Conservation (phyloP, 139 green algal species). For the Closterium sp. region DNA sequence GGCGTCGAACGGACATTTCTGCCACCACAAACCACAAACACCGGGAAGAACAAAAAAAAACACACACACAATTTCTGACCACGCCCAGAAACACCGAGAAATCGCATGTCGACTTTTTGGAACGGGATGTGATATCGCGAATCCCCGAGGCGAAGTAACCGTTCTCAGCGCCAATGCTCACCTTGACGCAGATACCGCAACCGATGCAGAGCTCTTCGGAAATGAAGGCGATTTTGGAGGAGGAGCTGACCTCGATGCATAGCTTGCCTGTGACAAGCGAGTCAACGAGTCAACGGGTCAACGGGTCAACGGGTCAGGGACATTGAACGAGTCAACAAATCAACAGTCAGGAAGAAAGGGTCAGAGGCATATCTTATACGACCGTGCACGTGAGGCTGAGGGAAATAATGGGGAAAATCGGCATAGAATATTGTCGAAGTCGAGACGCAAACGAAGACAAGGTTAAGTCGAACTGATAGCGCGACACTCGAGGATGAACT, state of each 20-base stretch:
- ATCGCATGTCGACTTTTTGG: slow-evolving; percentile 58
- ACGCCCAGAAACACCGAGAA: slow-evolving; percentile 57
- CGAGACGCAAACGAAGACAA: too few species aligned
- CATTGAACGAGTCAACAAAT: not conserved
- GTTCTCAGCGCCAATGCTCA: slow-evolving; percentile 31
- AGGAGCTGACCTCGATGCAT: slow-evolving; percentile 89
- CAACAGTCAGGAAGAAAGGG: not conserved
- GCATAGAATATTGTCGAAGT: not conserved
- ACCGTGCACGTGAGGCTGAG: not conserved
- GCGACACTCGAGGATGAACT: too few species aligned
- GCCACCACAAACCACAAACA: not conserved
- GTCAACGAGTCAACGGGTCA: not conserved
- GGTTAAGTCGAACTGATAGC: too few species aligned
- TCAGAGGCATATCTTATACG: not conserved
- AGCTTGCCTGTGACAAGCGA: slow-evolving; percentile 79
- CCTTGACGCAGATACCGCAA: slow-evolving; percentile 99
- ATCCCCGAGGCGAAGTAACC: not conserved
- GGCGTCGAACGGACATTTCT: slow-evolving; percentile 99
- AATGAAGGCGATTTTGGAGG: slow-evolving; percentile 90
- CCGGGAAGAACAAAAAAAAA: too few species aligned
- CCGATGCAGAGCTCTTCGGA: slow-evolving; percentile 99
- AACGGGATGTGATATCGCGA: not conserved
- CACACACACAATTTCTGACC: not conserved
- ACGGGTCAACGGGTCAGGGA: too few species aligned
- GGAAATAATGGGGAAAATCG: not conserved